Percentiles rank a stretch among this genome's conserved stretches.
These are phyloP conservation scores for Eimeria tenella DNA, from an alignment of 169 alveolate genomes.

Conservation along the genomic window DNA sequence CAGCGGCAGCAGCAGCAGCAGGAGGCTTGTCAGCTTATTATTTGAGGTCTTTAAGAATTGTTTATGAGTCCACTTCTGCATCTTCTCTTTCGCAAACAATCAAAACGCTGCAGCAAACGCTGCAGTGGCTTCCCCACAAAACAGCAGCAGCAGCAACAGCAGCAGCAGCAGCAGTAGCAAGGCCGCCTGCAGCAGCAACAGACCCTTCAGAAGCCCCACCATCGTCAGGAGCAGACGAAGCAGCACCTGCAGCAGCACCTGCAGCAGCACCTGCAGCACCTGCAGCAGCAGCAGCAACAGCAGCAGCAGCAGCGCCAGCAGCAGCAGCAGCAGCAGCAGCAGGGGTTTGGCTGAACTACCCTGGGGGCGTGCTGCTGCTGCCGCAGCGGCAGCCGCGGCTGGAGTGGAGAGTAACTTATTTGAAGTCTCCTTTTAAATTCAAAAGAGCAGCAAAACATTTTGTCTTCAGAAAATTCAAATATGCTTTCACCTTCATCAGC, in stretches of 20 bases:
- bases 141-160: not conserved
- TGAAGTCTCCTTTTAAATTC: slow-evolving; percentile 60
- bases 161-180: not conserved
- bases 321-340: slow-evolving; percentile 17
- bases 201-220: not conserved
- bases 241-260: not conserved
- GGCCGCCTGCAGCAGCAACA: not conserved
- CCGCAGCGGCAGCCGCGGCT: slow-evolving; percentile 69
- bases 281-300: not conserved
- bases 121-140: not conserved
- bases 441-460: slow-evolving; percentile 64
- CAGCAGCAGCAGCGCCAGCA: not conserved
- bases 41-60: not conserved
- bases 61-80: not conserved
- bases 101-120: not conserved
- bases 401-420: slow-evolving; percentile 78
- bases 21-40: not conserved
- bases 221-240: not conserved
- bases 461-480: slow-evolving; percentile 67
- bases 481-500: slow-evolving; percentile 55
- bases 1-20: slow-evolving; percentile 12
- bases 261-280: not conserved
- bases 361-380: not conserved
- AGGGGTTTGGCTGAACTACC: not conserved
- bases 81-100: not conserved